phyloP scores from a whole-genome alignment of 345 rosid genomes.

The Eucalyptus lansdowneana region DNA sequence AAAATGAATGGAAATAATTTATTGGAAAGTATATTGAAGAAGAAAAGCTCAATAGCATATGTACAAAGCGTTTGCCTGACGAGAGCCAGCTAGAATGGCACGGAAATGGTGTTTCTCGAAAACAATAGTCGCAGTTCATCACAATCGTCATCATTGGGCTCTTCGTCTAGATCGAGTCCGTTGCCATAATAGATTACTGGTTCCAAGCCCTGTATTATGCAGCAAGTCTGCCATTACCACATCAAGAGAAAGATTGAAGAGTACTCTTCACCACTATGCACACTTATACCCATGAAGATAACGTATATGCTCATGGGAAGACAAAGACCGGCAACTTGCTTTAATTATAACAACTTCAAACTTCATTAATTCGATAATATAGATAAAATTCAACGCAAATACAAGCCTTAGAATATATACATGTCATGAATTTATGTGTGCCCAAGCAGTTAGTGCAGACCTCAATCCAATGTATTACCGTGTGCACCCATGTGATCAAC shows the following conservation, averaged over 20 bases:
- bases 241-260: background rate
- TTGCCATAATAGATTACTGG: background rate
- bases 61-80: background rate
- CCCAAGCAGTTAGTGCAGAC: background rate
- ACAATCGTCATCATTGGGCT: background rate
- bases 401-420: background rate
- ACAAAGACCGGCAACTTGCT: background rate
- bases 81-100: slow-evolving; percentile 8
- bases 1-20: too few species aligned
- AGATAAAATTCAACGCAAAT: background rate
- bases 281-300: background rate
- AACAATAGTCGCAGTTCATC: background rate
- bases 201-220: slow-evolving; percentile 11
- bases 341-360: too few species aligned
- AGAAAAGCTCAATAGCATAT: background rate
- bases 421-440: too few species aligned
- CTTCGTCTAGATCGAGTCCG: background rate
- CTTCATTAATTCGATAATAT: background rate
- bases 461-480: background rate
- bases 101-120: background rate
- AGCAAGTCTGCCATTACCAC: background rate
- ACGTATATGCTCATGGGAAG: background rate
- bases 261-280: background rate
- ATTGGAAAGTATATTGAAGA: background rate
- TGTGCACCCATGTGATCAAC: background rate